Conservation (phyloP, 176 grass and related monocot genomes). For the Ensete ventricosum region DNA sequence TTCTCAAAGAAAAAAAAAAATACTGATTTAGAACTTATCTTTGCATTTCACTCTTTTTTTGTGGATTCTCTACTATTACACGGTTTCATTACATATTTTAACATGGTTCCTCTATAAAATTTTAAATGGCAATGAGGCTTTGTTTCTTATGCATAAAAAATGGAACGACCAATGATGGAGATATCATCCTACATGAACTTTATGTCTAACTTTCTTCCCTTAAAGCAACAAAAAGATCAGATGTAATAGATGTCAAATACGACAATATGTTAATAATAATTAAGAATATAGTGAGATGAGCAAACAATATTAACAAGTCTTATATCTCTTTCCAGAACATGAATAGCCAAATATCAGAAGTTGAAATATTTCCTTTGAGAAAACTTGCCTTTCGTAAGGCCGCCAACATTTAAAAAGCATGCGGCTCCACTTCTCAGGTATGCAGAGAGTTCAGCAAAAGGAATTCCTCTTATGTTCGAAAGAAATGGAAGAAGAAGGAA, state of each 20-base stretch:
- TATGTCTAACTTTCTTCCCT: too few species aligned
- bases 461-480: constrained; percentile 84
- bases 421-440: constrained; percentile 67
- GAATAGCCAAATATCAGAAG: not conserved
- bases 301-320: not conserved
- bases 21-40: not conserved
- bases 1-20: too few species aligned
- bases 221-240: too few species aligned
- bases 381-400: constrained; percentile 46
- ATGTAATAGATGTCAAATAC: too few species aligned
- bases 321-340: not conserved
- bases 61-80: not conserved
- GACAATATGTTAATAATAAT: not conserved
- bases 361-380: not conserved
- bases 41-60: not conserved
- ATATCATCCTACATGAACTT: too few species aligned
- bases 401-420: constrained; percentile 86
- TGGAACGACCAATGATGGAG: too few species aligned
- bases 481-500: constrained; percentile 77
- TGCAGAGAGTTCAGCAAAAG: constrained; percentile 55
- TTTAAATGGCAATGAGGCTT: too few species aligned
- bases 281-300: not conserved
- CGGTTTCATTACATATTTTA: not conserved
- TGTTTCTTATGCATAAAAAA: too few species aligned
- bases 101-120: not conserved